phyloP scores from a whole-genome alignment of 768 basidiomycete genomes.

The Tricholoma bakamatsutake region DNA sequence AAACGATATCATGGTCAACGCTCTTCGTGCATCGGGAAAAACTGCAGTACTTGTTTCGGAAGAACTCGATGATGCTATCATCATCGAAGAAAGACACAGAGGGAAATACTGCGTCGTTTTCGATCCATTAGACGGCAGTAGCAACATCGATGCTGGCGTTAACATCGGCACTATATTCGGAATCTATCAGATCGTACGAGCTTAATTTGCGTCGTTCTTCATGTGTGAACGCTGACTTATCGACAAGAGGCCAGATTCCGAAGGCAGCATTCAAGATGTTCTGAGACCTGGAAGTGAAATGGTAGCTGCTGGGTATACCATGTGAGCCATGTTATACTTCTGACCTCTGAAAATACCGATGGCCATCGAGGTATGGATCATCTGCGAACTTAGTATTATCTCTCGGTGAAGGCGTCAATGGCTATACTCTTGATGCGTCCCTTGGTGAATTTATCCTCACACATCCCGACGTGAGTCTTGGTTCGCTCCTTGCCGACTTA shows the following conservation, averaged over 20 bases:
- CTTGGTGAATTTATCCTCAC: constrained; percentile 99
- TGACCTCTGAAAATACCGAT: neutral
- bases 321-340: constrained; percentile 47
- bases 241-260: constrained; percentile 65
- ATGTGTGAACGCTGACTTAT: neutral
- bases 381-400: constrained; percentile 95
- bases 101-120: constrained; percentile 98
- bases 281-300: constrained; percentile 91
- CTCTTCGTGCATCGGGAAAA: constrained; percentile 94
- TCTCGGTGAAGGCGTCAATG: constrained; percentile 94
- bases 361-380: constrained; percentile 60
- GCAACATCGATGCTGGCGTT: constrained; percentile 98
- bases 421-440: constrained; percentile 93
- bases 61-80: constrained; percentile 87
- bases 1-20: constrained; percentile 99
- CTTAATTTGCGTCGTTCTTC: neutral
- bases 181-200: constrained; percentile 82
- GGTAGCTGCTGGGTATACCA: constrained; percentile 98
- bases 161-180: constrained; percentile 99
- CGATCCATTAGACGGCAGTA: constrained; percentile 93
- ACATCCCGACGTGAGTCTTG: constrained; percentile 74
- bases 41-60: constrained; percentile 96
- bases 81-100: constrained; percentile 74
- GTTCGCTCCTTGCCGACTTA: constrained; percentile 2
- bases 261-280: constrained; percentile 81